Conservation (phyloP, 768 basidiomycete genomes). For the Amanita exitialis region DNA sequence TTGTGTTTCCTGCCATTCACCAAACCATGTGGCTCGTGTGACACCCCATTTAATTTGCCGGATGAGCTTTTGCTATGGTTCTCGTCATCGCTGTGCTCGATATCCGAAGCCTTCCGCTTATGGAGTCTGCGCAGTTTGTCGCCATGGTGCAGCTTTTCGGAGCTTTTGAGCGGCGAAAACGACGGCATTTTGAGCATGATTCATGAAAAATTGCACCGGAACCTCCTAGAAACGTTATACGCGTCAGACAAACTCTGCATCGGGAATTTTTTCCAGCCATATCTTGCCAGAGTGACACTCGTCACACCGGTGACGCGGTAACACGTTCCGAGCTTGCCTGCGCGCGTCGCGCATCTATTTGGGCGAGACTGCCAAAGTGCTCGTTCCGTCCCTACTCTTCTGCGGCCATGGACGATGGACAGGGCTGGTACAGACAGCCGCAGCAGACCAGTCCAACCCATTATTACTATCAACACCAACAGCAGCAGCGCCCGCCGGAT, state of each 20-base stretch:
- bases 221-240: background rate
- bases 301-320: background rate
- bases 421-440: background rate
- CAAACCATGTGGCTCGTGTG: conserved; percentile 15
- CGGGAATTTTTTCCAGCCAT: background rate
- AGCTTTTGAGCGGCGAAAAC: background rate
- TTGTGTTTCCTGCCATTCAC: conserved; percentile 21
- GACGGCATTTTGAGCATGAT: background rate
- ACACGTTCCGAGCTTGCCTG: background rate
- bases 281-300: background rate
- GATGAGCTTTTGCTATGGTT: conserved; percentile 15
- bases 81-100: conserved; percentile 30
- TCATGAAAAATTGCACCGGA: background rate
- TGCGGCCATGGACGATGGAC: conserved; percentile 10
- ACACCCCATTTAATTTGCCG: conserved; percentile 19
- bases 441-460: background rate
- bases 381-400: background rate
- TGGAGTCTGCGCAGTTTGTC: conserved; percentile 14
- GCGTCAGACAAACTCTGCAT: conserved; percentile 3
- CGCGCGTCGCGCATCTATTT: conserved; percentile 4
- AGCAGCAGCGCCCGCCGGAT: conserved; percentile 4
- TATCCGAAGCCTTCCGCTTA: conserved; percentile 26
- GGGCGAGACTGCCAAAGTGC: background rate
- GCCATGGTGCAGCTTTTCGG: conserved; percentile 4
- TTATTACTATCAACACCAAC: conserved; percentile 9